Base-by-base conservation (phyloP, 2,329 filamentous ascomycete genomes). In the Fusarium nanum region DNA sequence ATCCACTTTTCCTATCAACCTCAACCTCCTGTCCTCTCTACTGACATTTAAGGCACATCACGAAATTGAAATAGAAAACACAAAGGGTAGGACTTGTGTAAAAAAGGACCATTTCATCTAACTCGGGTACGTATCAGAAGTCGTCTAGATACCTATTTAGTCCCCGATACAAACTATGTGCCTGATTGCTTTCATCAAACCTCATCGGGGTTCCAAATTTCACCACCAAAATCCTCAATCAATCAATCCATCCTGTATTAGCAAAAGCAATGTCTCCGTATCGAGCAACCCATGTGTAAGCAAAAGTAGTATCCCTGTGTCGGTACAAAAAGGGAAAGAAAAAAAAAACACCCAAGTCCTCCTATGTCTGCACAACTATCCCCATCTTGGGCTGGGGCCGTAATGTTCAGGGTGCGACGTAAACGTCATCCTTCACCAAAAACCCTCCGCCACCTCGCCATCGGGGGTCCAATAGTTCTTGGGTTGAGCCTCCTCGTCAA, bases 1-100 rank as follows among this genome's bases (percentile, higher is more conserved):
- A 49, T 66, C 62, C 63, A 66, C 62, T 67, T 61, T 67, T 65
- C 23, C 27, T 25, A 54, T 46, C 20, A 32, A 23, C 25, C 20
- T 58, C 46, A 37, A 37, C 34, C 34, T 37, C 34, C 28, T 30
- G 28, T 30, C 28, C 34, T 37, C 34, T 37, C 34, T 37, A 37
- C 34, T 37, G 18, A 37, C 18, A 18, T 37, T 11, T 12, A 37
- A 37, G 34, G 34, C 18, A 37, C 34, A 37, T 37, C 34, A 37
- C 34, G 34, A 37, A 4, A 37, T n/a, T n/a, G 18, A 37, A n/a
- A n/a, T n/a, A n/a, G 34, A 37, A n/a, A 37, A 37, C 34, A 37
- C 34, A n/a, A 37, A 18, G 10, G 34, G 34, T n/a, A n/a, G 34
- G 10, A 37, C 10, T 37, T 37, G 34, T 37, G 34, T 11, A 37